These are phyloP conservation scores for Arthrinium phaeospermum DNA, from an alignment of 2,329 filamentous ascomycete genomes.

Conservation along the genomic window DNA sequence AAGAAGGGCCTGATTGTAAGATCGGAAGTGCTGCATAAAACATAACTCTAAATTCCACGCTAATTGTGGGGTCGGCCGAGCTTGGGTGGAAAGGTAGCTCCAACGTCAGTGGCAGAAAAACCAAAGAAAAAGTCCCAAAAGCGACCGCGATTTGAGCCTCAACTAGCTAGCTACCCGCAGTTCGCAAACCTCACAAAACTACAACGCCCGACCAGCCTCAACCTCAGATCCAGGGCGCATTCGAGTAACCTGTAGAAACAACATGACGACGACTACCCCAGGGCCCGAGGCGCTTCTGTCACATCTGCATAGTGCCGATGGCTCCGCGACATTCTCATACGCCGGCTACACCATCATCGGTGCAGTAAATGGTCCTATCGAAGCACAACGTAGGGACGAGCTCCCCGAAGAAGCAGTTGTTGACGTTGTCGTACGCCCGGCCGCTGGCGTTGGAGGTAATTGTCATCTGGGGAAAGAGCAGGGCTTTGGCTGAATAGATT, in stretches of 20 bases:
- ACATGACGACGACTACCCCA: constrained; percentile 45
- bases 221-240: neutral
- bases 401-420: constrained; percentile 88
- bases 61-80: neutral
- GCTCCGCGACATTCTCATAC: constrained; percentile 78
- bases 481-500: constrained; percentile 12
- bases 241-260: neutral
- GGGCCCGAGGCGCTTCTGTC: constrained; percentile 61
- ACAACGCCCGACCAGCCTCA: neutral
- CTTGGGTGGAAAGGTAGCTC: neutral
- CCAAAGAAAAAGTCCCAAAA: constrained; percentile 23
- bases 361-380: constrained; percentile 90
- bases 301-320: constrained; percentile 74
- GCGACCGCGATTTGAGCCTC: constrained; percentile 8
- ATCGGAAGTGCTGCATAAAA: constrained; percentile 15
- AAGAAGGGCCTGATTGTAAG: neutral
- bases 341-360: constrained; percentile 82
- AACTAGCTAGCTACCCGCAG: neutral
- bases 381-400: constrained; percentile 87
- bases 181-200: neutral
- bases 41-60: constrained; percentile 14
- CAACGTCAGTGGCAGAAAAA: constrained; percentile 25
- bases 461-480: neutral
- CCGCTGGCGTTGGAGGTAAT: constrained; percentile 80
- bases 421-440: constrained; percentile 88